Evolutionary conservation across 2,329 filamentous ascomycete species (phyloP), one percentile per base, ranked within the genome.

Genomic region (Colletotrichum truncatum): DNA sequence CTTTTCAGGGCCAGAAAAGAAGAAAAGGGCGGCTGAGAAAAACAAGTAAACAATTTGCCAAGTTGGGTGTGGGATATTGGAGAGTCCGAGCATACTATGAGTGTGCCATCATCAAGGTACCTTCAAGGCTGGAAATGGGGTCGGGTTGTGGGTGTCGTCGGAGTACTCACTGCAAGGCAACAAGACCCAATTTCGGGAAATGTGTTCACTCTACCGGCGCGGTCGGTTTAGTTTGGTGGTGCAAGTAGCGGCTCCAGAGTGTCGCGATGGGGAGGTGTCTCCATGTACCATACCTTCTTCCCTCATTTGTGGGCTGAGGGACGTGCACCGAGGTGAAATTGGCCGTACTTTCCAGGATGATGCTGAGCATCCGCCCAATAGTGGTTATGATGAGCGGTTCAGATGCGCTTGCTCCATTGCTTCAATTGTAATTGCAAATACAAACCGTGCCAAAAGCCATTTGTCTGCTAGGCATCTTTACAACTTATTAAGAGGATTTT

Each of bases 221-320:
- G 11, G 18, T 18, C 26, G 32, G 9, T n/a, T 9, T n/a, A 28
- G 26, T 10, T 32, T 7, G 14, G n/a, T 49, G 14, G 11, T 16
- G 48, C 26, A 14, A 23, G 12, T 23, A 51, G 28, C 30, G 48
- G 28, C 30, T 23, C 10, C 5, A 32, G 48, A 9, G 12, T 21
- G 26, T 30, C 16, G 28, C 7, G 48, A 52, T 8, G 18, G 3
- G 18, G n/a, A 45, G 23, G 52, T 55, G 45, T 21, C 52, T 23
- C 3, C 4, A 55, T 43, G 52, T 55, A n/a, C 52, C 38, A 11
- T 28, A 14, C 21, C 21, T 38, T 52, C 34, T 52, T 23, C 26
- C 28, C 41, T 57, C 41, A 57, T 57, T 57, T 48, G 18, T 39
- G 28, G 54, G 41, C 54, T 38, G 53, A 56, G 54, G 41, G 54